Percentiles rank a stretch among this genome's conserved stretches.
These are phyloP conservation scores for Diaporthe eres DNA, from an alignment of 2,329 filamentous ascomycete species.

Conservation along the genomic window DNA sequence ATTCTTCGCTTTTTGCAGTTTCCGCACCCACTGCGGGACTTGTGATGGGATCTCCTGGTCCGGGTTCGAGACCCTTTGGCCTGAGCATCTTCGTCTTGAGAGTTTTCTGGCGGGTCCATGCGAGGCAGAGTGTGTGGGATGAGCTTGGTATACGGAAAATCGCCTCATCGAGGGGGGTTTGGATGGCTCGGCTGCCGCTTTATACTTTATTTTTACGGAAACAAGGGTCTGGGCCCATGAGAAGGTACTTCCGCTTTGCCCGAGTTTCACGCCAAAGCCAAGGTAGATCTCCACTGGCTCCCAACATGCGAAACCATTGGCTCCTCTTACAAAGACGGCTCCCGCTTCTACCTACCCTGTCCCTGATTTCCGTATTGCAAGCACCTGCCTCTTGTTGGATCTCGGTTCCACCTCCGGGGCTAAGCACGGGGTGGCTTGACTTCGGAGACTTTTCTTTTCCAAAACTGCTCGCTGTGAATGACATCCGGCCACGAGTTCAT, in stretches of 20 bases:
- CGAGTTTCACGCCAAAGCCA: background rate
- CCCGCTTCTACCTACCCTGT: background rate
- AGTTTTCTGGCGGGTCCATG: background rate
- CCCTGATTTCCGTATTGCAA: constrained; percentile 6
- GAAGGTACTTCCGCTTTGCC: background rate
- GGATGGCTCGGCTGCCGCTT: background rate
- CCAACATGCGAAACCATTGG: background rate
- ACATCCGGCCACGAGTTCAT: too few relatives aligned
- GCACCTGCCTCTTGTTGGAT: background rate
- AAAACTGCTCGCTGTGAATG: too few relatives aligned
- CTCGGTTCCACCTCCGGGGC: background rate
- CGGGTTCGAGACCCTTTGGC: background rate
- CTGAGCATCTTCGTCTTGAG: background rate
- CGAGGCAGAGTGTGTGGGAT: background rate
- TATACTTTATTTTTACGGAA: background rate
- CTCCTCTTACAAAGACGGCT: background rate
- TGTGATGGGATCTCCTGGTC: background rate
- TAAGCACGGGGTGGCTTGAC: background rate
- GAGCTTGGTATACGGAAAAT: background rate
- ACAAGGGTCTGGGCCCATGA: background rate
- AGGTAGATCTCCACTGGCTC: background rate
- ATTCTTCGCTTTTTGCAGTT: constrained; percentile 9
- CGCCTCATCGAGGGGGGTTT: background rate
- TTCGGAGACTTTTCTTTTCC: background rate
- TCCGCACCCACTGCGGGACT: background rate